Evolutionary conservation across 179 eudicot genomes (phyloP), one percentile per base, ranked within the genome.

Genomic region (Nepenthes alata): DNA sequence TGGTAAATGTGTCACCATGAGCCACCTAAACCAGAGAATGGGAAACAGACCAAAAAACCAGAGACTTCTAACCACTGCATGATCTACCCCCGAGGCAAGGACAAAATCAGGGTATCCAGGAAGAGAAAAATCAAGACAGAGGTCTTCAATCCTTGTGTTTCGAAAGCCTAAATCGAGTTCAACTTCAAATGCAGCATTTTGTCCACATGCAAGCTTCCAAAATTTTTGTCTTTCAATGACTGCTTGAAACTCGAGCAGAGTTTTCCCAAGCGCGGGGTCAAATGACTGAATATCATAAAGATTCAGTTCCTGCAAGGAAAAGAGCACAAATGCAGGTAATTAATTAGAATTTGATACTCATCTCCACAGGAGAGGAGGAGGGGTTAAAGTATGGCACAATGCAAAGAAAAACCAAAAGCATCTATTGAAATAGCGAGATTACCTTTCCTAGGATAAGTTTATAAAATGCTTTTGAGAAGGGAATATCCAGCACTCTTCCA

Each of bases 401-500:
- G 39, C 37, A 50, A 44, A 64, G 14, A 59, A 5, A 14, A 13
- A 9, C 11, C 52, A 68, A 10, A 53, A 25, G 15, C 47, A 57
- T 38, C 14, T 39, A 58, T 52, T 16, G 58, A 54, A 59, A 36
- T 41, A 10, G 7, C 41, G 48, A 41, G 37, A 64, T 59, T 71
- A 93, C 98, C 98, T 85, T 84, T 55, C 96, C 96, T 55, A 93
- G 85, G 52, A 89, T 75, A 68, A 93, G 86, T 65, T 85, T 89
- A 72, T 93, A 89, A 62, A 93, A 93, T 57, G 96, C 83, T 72
- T 66, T 81, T 47, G 98, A 89, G 64, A 93, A 84, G 51, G 96
- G 95, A 78, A 93, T 74, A 81, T 93, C 98, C 63, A 93, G 67
- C 60, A 93, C 82, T 76, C 98, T 75, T 70, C 96, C 96, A 80